Percentiles rank a stretch among this genome's conserved stretches.
Conservation (phyloP, 202 grass and related monocot species). For the Schoenoplectus tabernaemontani region DNA sequence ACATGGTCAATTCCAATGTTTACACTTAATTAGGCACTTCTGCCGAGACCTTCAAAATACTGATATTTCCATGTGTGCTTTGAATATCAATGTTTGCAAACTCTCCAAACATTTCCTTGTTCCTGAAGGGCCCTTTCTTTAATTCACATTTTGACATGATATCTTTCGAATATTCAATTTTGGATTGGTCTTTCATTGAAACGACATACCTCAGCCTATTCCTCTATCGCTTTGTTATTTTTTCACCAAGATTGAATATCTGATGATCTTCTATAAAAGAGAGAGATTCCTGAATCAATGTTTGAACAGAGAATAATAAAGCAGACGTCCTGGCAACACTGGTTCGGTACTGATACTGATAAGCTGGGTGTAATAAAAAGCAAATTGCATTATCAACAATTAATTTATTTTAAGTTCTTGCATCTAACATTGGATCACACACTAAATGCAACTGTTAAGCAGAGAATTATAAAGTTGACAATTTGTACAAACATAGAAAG, state of each 20-base stretch:
- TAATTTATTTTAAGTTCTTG: not conserved
- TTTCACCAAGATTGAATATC: not conserved
- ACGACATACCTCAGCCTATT: not conserved
- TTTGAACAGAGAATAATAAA: not conserved
- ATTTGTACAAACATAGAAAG: not conserved
- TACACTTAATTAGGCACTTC: too few relatives aligned
- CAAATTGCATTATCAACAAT: not conserved
- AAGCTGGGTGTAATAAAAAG: not conserved
- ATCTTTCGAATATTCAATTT: too few relatives aligned
- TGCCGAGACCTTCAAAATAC: too few relatives aligned
- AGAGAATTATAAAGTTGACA: not conserved
- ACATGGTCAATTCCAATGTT: too few relatives aligned
- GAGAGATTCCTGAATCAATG: not conserved
- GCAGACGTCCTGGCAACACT: too few relatives aligned
- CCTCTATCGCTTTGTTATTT: not conserved
- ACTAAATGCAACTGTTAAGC: not conserved
- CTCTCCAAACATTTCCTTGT: too few relatives aligned
- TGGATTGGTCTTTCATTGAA: not conserved
- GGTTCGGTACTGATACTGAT: not conserved
- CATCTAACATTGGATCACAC: not conserved
- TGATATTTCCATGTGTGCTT: too few relatives aligned
- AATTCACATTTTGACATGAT: too few relatives aligned
- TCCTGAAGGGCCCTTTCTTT: too few relatives aligned
- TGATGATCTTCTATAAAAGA: not conserved
- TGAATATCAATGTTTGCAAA: too few relatives aligned